Percentiles rank a stretch among this genome's conserved stretches.
phyloP scores from a whole-genome alignment of 2,329 filamentous ascomycete species.

The Fusarium tanahbumbuense region DNA sequence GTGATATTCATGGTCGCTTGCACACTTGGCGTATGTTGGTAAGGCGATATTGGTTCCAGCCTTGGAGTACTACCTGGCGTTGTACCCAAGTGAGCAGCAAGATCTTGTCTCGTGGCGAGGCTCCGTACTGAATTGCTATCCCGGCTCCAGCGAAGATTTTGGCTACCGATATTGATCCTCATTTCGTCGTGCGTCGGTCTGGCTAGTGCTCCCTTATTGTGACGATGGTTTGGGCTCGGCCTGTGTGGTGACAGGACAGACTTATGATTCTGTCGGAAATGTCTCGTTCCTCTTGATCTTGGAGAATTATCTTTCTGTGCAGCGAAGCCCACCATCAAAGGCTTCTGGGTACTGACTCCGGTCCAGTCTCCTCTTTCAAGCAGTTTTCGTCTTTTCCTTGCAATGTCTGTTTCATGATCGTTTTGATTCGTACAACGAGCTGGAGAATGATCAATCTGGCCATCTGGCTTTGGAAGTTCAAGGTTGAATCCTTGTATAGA shows the following conservation, averaged over 20 bases:
- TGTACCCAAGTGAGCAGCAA: neutral
- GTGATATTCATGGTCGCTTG: neutral
- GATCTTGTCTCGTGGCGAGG: conserved; percentile 3
- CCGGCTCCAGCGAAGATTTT: conserved; percentile 47
- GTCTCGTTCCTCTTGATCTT: neutral
- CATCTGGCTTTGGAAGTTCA: neutral
- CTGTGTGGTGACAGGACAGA: neutral
- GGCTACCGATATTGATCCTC: conserved; percentile 47
- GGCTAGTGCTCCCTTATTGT: neutral
- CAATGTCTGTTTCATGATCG: conserved; percentile 19
- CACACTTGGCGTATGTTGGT: neutral
- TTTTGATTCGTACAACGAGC: neutral
- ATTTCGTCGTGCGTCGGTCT: conserved; percentile 22
- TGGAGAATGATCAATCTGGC: neutral
- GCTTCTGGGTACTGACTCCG: conserved; percentile 49
- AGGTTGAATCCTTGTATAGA: neutral
- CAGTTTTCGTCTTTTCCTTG: conserved; percentile 43
- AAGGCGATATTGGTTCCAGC: neutral
- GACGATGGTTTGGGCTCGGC: neutral
- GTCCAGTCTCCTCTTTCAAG: conserved; percentile 49
- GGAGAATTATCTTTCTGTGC: conserved; percentile 9
- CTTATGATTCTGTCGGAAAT: neutral
- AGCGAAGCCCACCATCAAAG: conserved; percentile 40
- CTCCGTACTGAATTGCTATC: conserved; percentile 46
- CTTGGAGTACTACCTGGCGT: neutral